phyloP scores from a whole-genome alignment of 2,329 filamentous ascomycete genomes.

The Talaromyces rugulosus region DNA sequence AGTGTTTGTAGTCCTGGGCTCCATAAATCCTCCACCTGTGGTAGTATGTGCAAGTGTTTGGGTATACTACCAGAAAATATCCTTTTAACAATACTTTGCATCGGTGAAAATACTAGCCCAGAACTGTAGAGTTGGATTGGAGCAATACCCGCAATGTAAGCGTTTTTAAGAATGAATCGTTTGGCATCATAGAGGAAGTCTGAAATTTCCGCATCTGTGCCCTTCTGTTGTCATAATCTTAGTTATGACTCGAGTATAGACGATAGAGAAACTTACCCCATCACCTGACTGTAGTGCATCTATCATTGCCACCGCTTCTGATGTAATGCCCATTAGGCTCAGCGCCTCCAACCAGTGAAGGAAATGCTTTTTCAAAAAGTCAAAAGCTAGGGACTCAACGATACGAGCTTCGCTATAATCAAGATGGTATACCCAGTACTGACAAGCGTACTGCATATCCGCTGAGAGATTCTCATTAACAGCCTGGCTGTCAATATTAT shows the following conservation, averaged over 20 bases:
- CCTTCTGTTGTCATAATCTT: conserved; percentile 10
- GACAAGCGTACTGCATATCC: conserved; percentile 24
- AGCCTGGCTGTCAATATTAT: conserved; percentile 9
- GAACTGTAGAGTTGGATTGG: conserved; percentile 35
- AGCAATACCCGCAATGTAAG: conserved; percentile 22
- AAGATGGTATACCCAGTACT: conserved; percentile 26
- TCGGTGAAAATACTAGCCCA: conserved; percentile 29
- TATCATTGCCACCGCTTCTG: conserved; percentile 14
- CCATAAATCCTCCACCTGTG: conserved; percentile 15
- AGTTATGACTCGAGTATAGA: background rate
- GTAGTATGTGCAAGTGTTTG: conserved; percentile 14
- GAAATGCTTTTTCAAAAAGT: conserved; percentile 20
- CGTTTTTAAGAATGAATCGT: conserved; percentile 26
- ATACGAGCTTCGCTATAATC: conserved; percentile 9
- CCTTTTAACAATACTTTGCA: conserved; percentile 20
- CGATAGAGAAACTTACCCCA: conserved; percentile 12
- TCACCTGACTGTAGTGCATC: conserved; percentile 13
- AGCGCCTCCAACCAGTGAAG: conserved; percentile 28
- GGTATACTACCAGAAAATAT: conserved; percentile 18
- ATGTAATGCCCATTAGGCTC: conserved; percentile 17
- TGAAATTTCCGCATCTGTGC: conserved; percentile 10
- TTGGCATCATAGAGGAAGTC: conserved; percentile 27
- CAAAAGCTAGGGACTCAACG: conserved; percentile 1
- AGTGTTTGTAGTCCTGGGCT: conserved; percentile 21
- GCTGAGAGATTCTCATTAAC: conserved; percentile 16